Conservation (phyloP, 2,329 filamentous ascomycete species). For the Leptoxyphium fumago region DNA sequence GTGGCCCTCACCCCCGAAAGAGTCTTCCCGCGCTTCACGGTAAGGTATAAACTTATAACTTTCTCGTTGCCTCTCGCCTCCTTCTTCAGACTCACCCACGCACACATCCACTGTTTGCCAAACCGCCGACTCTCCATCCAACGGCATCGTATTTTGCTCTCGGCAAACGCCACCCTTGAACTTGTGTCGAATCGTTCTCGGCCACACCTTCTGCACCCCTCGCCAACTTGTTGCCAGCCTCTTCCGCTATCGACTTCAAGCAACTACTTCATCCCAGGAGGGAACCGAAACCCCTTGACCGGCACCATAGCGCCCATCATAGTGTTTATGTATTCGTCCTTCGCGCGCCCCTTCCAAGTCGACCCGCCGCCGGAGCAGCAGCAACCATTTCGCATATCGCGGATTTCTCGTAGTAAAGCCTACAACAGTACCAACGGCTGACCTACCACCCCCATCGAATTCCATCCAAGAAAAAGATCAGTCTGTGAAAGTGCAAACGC, state of each 20-base stretch:
- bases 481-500: conserved; percentile 1
- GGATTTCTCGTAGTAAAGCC: conserved; percentile 73
- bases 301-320: neutral
- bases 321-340: conserved; percentile 97
- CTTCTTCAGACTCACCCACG: too few relatives aligned
- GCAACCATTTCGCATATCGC: conserved; percentile 78
- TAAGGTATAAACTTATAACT: too few relatives aligned
- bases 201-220: too few relatives aligned
- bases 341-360: conserved; percentile 87
- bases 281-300: neutral
- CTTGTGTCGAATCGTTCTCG: too few relatives aligned
- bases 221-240: neutral
- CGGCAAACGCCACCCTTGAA: too few relatives aligned
- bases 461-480: conserved; percentile 1
- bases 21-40: too few relatives aligned
- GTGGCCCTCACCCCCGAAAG: too few relatives aligned
- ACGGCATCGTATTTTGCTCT: too few relatives aligned
- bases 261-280: neutral
- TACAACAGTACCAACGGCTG: conserved; percentile 89
- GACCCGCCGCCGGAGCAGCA: conserved; percentile 89
- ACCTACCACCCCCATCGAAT: conserved; percentile 9
- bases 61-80: too few relatives aligned
- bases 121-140: too few relatives aligned
- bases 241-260: neutral
- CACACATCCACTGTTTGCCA: too few relatives aligned